Base-by-base conservation (phyloP, 306 rosid species). In the Spatholobus suberectus region DNA sequence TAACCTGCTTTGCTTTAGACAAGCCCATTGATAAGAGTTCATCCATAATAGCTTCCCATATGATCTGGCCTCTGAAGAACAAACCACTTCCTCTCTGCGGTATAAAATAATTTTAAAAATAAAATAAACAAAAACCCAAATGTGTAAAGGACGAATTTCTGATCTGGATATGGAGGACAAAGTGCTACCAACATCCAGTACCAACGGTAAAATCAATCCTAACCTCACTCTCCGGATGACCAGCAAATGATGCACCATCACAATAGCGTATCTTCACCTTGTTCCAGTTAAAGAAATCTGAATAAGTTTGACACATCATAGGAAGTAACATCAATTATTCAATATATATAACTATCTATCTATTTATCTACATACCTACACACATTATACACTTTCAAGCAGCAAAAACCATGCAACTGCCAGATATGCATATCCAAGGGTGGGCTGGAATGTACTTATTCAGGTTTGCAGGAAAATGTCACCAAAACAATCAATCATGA, bases 211-310 rank as follows among this genome's bases (percentile, higher is more conserved):
- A 40, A 71, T 63, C 44, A 82, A 94, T 91, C 85, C 90, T 88
- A 34, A 67, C 72, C 86, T 96, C 96, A 49, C 82, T 90, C 66
- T 87, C 93, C 4, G 95, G 96, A 84, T 90, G 92, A 76, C 99
- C 92, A 70, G 98, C 89, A 46, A 96, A 89, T 44, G 99, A 96
- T 9, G 98, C 97, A 6, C 98, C 99, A 57, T 96, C 99, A 85
- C 99, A 96, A 74, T 96, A 96, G 61, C 99, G 91, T 76, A 96
- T 85, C 89, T 88, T 92, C 89, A 96, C 96, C 85, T 92, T 96
- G 89, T 96, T 96, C 99, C 99, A 94, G 88, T 91, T 91, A 86
- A 85, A 96, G 89, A 96, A 96, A 76, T 96, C 99, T 96, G 87
- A 74, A 81, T 54, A 88, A 76, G 82, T 81, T 88, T 87, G 77